Percentiles rank a stretch among this genome's conserved stretches.
Evolutionary conservation across 306 rosid species (phyloP).

Genomic region (Styphnolobium japonicum): DNA sequence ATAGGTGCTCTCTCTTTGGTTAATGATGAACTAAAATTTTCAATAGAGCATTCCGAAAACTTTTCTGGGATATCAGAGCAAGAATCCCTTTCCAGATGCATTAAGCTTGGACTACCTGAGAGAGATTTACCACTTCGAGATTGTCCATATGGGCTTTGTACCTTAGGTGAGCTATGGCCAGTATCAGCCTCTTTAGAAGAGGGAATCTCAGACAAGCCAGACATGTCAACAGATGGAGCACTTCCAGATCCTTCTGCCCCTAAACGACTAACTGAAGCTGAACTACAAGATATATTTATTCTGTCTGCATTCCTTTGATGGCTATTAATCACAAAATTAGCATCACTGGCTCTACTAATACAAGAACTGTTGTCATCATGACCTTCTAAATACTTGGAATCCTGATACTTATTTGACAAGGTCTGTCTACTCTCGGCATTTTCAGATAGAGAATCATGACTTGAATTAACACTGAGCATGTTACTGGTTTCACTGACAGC

Average conservation of each 20-base stretch:
- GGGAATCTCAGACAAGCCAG: constrained; percentile 34
- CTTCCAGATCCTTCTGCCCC: constrained; percentile 41
- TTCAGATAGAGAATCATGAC: constrained; percentile 63
- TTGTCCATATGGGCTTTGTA: constrained; percentile 26
- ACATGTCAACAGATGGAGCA: constrained; percentile 28
- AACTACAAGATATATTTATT: constrained; percentile 34
- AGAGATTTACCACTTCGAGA: constrained; percentile 16
- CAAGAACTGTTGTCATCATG: constrained; percentile 61
- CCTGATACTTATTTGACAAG: constrained; percentile 30
- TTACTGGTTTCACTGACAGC: constrained; percentile 63
- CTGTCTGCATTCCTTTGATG: constrained; percentile 39
- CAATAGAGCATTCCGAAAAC: constrained; percentile 16
- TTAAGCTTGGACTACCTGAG: constrained; percentile 2
- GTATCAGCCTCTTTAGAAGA: constrained; percentile 37
- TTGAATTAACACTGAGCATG: constrained; percentile 41
- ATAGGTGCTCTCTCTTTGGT: constrained; percentile 33
- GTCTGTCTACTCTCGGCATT: constrained; percentile 63
- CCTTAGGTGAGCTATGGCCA: constrained; percentile 36
- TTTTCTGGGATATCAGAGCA: constrained; percentile 24
- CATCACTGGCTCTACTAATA: constrained; percentile 58
- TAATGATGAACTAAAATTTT: constrained; percentile 28
- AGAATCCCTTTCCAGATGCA: constrained; percentile 1
- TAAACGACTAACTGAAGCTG: constrained; percentile 54
- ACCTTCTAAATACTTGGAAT: constrained; percentile 49
- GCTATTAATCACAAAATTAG: constrained; percentile 32